Evolutionary conservation across 164 flowering plant genomes (phyloP).

Genomic region (Aristolochia contorta): DNA sequence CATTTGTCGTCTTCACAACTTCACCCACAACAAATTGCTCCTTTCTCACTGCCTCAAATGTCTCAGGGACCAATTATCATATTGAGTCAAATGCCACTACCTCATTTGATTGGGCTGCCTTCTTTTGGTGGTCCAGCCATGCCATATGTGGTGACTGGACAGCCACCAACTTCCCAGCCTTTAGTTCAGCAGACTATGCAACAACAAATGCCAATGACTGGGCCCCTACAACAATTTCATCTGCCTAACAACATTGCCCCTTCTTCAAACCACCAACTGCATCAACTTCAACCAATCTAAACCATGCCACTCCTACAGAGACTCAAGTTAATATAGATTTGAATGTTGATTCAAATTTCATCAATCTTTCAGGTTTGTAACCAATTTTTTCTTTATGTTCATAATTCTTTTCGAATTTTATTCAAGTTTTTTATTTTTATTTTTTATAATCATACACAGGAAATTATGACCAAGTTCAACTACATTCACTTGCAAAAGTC

Average conservation of each 20-base stretch:
- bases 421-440: no score
- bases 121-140: slow-evolving; percentile 31
- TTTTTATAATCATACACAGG: no score
- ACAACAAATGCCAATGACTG: slow-evolving; percentile 22
- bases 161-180: slow-evolving; percentile 42
- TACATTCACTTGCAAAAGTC: no score
- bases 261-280: no score
- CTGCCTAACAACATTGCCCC: slow-evolving; percentile 6
- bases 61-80: slow-evolving; percentile 25
- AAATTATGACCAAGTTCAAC: no score
- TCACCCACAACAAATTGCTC: no score
- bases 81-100: slow-evolving; percentile 29
- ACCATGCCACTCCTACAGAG: no score
- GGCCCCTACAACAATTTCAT: slow-evolving; percentile 28
- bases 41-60: slow-evolving; percentile 35
- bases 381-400: no score
- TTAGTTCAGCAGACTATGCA: slow-evolving; percentile 41
- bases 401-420: no score
- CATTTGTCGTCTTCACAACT: slow-evolving; percentile 33
- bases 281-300: slow-evolving; percentile 34
- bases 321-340: no score
- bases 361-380: no score
- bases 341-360: no score
- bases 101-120: slow-evolving; percentile 28
- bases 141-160: slow-evolving; percentile 38